Percentiles rank a stretch among this genome's conserved stretches.
phyloP scores from a whole-genome alignment of 164 flowering plant genomes.

The Amborella trichopoda region DNA sequence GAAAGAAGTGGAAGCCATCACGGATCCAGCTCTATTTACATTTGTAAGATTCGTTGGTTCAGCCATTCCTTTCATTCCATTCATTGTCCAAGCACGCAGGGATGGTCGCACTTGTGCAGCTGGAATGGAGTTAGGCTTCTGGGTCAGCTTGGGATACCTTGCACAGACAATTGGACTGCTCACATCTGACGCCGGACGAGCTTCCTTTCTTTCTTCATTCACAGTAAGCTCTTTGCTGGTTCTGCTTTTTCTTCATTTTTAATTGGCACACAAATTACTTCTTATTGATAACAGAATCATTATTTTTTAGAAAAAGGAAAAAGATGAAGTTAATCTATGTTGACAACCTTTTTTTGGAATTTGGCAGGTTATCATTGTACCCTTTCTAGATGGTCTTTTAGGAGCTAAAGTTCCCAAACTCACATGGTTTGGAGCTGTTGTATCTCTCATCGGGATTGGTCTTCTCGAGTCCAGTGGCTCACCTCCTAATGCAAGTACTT shows the following conservation, averaged over 20 bases:
- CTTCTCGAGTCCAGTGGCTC: slow-evolving; percentile 92
- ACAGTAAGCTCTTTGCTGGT: slow-evolving; percentile 44
- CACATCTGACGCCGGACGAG: slow-evolving; percentile 89
- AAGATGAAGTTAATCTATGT: not conserved
- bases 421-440: slow-evolving; percentile 78
- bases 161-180: slow-evolving; percentile 68
- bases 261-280: too few species aligned
- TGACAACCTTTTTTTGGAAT: slow-evolving; percentile 1
- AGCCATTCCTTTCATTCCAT: slow-evolving; percentile 74
- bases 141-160: slow-evolving; percentile 85
- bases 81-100: slow-evolving; percentile 31
- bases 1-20: slow-evolving; percentile 66
- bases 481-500: slow-evolving; percentile 66
- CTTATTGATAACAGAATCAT: too few species aligned
- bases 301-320: too few species aligned
- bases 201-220: slow-evolving; percentile 66
- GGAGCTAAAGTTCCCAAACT: slow-evolving; percentile 58
- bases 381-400: slow-evolving; percentile 73
- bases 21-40: slow-evolving; percentile 65
- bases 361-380: slow-evolving; percentile 62
- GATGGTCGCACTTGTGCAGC: slow-evolving; percentile 53
- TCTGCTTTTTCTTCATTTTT: too few species aligned
- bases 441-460: slow-evolving; percentile 56
- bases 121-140: slow-evolving; percentile 74
- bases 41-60: slow-evolving; percentile 51